Evolutionary conservation across 768 basidiomycete genomes (phyloP).

Genomic region (Leccinum imitatum): DNA sequence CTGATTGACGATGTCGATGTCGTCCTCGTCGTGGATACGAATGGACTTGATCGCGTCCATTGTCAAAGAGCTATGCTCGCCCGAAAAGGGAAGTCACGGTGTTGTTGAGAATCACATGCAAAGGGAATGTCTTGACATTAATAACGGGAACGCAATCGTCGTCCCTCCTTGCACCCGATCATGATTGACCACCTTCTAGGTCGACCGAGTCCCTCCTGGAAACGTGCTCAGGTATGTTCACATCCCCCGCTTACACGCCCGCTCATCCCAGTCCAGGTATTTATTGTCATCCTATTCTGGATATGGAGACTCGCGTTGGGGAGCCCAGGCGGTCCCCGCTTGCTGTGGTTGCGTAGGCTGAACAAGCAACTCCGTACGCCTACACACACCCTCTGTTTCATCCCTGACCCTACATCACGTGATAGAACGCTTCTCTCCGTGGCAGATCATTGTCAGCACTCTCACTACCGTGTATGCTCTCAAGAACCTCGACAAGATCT

Average conservation of each 20-base stretch:
- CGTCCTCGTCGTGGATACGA: conserved; percentile 39
- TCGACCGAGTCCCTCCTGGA: conserved; percentile 87
- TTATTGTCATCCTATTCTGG: conserved; percentile 93
- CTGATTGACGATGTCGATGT: conserved; percentile 89
- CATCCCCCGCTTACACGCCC: background rate
- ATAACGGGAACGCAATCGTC: background rate
- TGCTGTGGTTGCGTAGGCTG: conserved; percentile 59
- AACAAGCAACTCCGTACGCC: conserved; percentile 63
- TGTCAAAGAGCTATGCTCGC: conserved; percentile 3
- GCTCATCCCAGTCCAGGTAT: conserved; percentile 53
- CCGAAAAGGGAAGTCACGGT: conserved; percentile 19
- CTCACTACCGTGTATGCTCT: conserved; percentile 82
- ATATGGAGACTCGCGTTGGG: conserved; percentile 74
- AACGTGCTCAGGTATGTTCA: conserved; percentile 68
- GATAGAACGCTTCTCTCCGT: conserved; percentile 86
- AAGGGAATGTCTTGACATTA: conserved; percentile 1
- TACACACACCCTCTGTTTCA: background rate
- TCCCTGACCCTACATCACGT: background rate
- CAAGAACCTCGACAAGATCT: conserved; percentile 80
- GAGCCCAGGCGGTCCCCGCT: conserved; percentile 57
- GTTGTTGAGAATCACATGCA: conserved; percentile 36
- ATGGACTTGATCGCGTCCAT: conserved; percentile 40
- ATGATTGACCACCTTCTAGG: conserved; percentile 94
- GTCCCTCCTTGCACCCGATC: background rate
- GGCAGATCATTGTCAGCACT: conserved; percentile 88